Conservation (phyloP, 2,329 filamentous ascomycete genomes). For the Eutypa lata region DNA sequence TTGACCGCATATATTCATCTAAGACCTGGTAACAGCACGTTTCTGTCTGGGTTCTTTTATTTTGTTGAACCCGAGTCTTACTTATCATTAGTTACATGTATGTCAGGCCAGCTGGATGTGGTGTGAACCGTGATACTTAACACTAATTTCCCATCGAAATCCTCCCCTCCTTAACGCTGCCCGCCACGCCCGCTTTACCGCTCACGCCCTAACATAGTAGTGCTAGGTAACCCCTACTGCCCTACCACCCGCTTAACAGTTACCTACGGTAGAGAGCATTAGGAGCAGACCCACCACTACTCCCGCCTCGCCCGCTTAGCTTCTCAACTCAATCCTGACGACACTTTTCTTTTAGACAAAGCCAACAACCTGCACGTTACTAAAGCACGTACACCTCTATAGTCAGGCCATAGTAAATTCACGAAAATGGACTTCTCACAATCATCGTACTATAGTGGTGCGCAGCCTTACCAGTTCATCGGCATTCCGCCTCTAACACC, state of each 20-base stretch:
- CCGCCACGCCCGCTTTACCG: too few relatives aligned
- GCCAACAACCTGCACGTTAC: too few relatives aligned
- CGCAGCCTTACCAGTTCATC: slow-evolving; percentile 54
- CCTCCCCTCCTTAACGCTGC: neutral
- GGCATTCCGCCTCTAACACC: slow-evolving; percentile 52
- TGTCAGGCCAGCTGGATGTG: neutral
- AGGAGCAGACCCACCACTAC: too few relatives aligned
- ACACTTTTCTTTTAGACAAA: too few relatives aligned
- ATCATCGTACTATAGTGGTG: slow-evolving; percentile 44
- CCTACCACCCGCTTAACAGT: too few relatives aligned
- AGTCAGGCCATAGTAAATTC: too few relatives aligned
- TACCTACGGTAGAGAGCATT: too few relatives aligned
- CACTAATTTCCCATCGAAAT: neutral
- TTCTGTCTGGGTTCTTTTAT: neutral
- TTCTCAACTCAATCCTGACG: too few relatives aligned
- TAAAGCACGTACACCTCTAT: too few relatives aligned
- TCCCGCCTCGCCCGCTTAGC: too few relatives aligned
- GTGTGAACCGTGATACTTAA: neutral
- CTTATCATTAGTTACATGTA: neutral
- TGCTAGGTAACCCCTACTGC: too few relatives aligned
- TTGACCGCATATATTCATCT: neutral
- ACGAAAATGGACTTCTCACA: slow-evolving; percentile 55
- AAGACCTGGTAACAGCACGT: neutral
- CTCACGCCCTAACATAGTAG: too few relatives aligned
- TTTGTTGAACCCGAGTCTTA: neutral